Conservation (phyloP, 148 eudicot species). For the Cornus kousa region DNA sequence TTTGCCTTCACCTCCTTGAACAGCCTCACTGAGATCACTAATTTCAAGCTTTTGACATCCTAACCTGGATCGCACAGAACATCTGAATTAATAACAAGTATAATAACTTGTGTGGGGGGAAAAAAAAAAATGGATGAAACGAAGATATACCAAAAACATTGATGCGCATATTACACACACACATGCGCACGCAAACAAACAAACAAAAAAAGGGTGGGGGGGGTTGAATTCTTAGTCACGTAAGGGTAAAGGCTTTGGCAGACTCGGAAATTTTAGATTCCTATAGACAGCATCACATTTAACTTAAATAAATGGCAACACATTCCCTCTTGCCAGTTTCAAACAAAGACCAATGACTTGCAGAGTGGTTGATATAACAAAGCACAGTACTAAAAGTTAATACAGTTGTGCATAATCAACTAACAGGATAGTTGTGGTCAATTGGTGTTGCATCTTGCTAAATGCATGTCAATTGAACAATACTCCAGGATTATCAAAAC, state of each 20-base stretch:
- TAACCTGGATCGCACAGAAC: conserved; percentile 22
- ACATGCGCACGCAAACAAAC: no score
- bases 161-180: no score
- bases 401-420: not conserved
- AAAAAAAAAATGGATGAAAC: not conserved
- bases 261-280: not conserved
- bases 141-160: not conserved
- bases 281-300: not conserved
- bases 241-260: not conserved
- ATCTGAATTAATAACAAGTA: conserved; percentile 15
- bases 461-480: not conserved
- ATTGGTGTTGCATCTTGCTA: not conserved
- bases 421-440: not conserved
- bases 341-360: not conserved
- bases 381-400: not conserved
- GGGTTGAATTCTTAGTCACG: not conserved
- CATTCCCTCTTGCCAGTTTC: not conserved
- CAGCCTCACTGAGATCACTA: conserved; percentile 25
- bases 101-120: not conserved
- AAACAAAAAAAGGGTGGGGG: not conserved
- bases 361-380: not conserved
- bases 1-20: conserved; percentile 34
- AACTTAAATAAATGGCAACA: not conserved
- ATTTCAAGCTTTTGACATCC: conserved; percentile 35
- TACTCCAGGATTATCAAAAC: no score